Percentiles rank a stretch among this genome's conserved stretches.
These are phyloP conservation scores for Alternaria novae-zelandiae DNA, from an alignment of 2,329 filamentous ascomycete species.

Conservation along the genomic window DNA sequence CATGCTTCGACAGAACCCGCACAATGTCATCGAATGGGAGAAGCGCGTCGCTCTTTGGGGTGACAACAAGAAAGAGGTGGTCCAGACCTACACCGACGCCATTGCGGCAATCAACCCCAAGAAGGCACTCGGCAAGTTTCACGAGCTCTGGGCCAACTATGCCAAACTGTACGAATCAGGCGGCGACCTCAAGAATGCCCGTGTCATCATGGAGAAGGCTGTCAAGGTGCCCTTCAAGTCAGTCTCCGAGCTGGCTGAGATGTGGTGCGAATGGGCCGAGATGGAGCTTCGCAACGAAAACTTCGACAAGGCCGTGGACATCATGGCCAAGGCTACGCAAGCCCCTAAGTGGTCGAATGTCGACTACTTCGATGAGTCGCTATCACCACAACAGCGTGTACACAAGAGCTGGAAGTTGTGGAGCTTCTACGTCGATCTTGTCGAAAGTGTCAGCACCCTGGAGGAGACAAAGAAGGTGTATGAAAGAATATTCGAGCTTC, in stretches of 20 bases:
- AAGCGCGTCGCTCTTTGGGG: slow-evolving; percentile 96
- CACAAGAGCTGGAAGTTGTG: slow-evolving; percentile 99
- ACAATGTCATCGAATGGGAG: slow-evolving; percentile 96
- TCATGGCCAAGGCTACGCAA: slow-evolving; percentile 97
- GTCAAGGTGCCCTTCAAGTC: slow-evolving; percentile 98
- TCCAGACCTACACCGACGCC: slow-evolving; percentile 92
- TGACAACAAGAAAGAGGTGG: slow-evolving; percentile 87
- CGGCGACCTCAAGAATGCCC: slow-evolving; percentile 81
- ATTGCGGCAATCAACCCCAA: slow-evolving; percentile 93
- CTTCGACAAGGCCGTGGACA: slow-evolving; percentile 89
- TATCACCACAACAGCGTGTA: slow-evolving; percentile 93
- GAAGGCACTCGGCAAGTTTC: slow-evolving; percentile 90
- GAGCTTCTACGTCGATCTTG: slow-evolving; percentile 98
- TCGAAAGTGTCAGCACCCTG: slow-evolving; percentile 89
- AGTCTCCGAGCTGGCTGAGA: slow-evolving; percentile 94
- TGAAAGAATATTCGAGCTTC: slow-evolving; percentile 95
- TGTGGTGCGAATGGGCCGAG: slow-evolving; percentile 99
- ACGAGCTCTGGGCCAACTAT: slow-evolving; percentile 95
- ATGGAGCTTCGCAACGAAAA: slow-evolving; percentile 97
- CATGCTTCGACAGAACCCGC: slow-evolving; percentile 89
- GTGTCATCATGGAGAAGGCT: slow-evolving; percentile 96
- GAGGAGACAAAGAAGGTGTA: slow-evolving; percentile 95
- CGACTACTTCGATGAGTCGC: slow-evolving; percentile 97
- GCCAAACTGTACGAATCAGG: slow-evolving; percentile 95
- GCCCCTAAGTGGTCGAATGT: slow-evolving; percentile 97